These are phyloP conservation scores for Beauveria rudraprayagi DNA, from an alignment of 2,329 filamentous ascomycete species.

Conservation along the genomic window DNA sequence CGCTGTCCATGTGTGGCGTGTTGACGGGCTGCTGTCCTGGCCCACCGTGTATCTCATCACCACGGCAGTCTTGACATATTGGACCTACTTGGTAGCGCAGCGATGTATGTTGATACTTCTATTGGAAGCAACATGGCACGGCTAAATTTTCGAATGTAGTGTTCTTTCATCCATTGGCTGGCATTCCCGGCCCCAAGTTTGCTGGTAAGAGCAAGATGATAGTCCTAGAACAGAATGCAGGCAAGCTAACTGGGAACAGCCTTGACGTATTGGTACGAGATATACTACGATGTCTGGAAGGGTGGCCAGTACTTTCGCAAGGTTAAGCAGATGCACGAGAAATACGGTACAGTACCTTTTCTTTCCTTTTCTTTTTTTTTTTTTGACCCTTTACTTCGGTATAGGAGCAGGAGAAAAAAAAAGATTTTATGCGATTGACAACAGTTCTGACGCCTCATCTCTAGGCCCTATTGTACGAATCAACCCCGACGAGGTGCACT, in stretches of 20 bases:
- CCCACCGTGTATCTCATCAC: not conserved
- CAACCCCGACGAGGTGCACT: constrained; percentile 4
- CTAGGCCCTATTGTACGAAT: constrained; percentile 5
- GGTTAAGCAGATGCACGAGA: constrained; percentile 1
- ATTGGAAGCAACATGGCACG: no score
- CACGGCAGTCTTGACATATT: not conserved
- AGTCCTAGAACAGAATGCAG: not conserved
- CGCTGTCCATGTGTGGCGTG: not conserved
- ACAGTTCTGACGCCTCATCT: no score
- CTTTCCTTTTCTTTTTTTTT: not conserved
- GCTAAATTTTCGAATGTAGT: not conserved
- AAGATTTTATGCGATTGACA: no score
- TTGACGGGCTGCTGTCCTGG: not conserved
- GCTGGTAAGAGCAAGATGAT: not conserved
- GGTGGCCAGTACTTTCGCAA: constrained; percentile 4
- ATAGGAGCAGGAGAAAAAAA: no score
- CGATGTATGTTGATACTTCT: not conserved
- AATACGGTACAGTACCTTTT: not conserved
- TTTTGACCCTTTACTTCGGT: not conserved
- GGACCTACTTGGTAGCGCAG: not conserved
- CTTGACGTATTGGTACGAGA: constrained; percentile 1
- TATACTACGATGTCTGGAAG: not conserved
- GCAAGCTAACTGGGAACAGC: not conserved
- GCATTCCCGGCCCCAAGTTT: not conserved
- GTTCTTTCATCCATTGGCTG: not conserved